Base-by-base conservation (phyloP, 352 stramenopile species). In the Globisporangium polare region DNA sequence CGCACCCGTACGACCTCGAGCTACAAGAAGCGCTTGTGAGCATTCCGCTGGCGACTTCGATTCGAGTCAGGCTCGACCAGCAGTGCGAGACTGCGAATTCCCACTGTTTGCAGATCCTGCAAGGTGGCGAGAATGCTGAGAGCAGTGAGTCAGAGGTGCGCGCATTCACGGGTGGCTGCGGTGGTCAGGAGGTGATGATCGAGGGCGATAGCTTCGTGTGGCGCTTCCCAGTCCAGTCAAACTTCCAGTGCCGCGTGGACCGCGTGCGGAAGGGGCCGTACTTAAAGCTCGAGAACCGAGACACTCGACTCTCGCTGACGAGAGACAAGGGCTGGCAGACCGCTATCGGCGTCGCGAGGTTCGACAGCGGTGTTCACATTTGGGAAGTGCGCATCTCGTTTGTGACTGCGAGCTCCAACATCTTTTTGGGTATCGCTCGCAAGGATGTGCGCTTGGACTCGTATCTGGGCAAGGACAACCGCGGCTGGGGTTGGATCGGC, bases 401-500 rank as follows among this genome's bases (percentile, higher is more conserved):
- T 35, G 81, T 94, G 35, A 95, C 85, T 15, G 87, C 88, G n/a
- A 94, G 85, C 55, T 93, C 80, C 33, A 95, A 97, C 49, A 95
- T 97, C 47, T 96, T 97, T 59, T 66, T 97, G 20, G 89, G 88
- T 8, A 88, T 96, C 43, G 89, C 79, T 47, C 87, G 87, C 2
- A 82, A 88, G 24, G 86, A 95, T 24, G 86, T 94, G 24, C 83
- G 89, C 0, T 60, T 97, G 10, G 86, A 96, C 50, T 97, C 89
- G 22, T 97, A 97, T 46, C 63, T 97, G 27, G 89, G 89, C n/a
- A 97, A 97, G 45, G 89, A 97, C 63, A 97, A 95, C 58, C 85
- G 88, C 26, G 88, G 89, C 15, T 97, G 89, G 89, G 89, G 88
- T 9, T 97, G 89, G 84, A 97, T 97, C 42, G 89, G 89, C 15